A percentile compares a stretch with the other conserved stretches of the same genome.
Conservation (phyloP, 1,284 basidiomycete species). For the Hymenochaete sp. region DNA sequence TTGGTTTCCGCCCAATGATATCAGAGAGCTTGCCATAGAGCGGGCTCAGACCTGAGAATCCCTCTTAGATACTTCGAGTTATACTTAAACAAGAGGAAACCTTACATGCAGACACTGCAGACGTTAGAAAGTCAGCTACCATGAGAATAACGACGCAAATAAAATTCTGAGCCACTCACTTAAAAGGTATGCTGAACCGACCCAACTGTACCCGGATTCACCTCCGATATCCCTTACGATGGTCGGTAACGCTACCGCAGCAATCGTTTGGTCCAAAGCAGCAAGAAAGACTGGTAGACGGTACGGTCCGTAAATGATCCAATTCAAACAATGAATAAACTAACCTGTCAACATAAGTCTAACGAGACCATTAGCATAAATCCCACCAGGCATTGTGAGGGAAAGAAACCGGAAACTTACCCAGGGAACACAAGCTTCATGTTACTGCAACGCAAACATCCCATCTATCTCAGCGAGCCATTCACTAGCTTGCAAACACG, state of each 20-base stretch:
- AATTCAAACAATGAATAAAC: neutral
- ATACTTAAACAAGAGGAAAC: neutral
- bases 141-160: conserved; percentile 15
- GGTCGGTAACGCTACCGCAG: conserved; percentile 25
- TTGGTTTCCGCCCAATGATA: conserved; percentile 25
- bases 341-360: conserved; percentile 18
- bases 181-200: conserved; percentile 29
- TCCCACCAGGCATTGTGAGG: neutral
- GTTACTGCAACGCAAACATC: conserved; percentile 7
- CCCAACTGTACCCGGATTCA: conserved; percentile 22
- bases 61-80: neutral
- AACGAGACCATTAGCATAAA: neutral
- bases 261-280: conserved; percentile 32
- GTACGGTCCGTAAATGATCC: neutral
- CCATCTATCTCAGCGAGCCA: neutral
- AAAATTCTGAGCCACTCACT: conserved; percentile 23
- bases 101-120: conserved; percentile 17
- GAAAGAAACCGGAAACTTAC: conserved; percentile 6
- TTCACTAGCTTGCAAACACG: neutral
- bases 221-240: conserved; percentile 28
- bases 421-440: conserved; percentile 18
- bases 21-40: conserved; percentile 29
- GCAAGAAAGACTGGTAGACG: conserved; percentile 23
- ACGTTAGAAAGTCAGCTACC: conserved; percentile 13
- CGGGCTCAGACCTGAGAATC: conserved; percentile 21